Evolutionary conservation across 495 filamentous ascomycete species (phyloP).

Genomic region (Penicillium dipodomyicola): DNA sequence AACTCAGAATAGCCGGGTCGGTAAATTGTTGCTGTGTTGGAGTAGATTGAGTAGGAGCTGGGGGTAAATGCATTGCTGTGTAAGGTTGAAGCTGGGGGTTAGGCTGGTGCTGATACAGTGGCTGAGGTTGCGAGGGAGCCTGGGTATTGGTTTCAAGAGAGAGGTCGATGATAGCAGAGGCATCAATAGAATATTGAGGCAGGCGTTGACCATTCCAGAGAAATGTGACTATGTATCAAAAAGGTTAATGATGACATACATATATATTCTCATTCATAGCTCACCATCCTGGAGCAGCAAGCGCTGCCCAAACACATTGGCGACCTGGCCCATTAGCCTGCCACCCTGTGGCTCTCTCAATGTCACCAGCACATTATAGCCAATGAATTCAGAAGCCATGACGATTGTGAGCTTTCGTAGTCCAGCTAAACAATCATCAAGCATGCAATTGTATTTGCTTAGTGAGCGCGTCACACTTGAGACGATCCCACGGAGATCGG

Average conservation of each 20-base stretch:
- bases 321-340: conserved; percentile 70
- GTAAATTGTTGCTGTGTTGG: conserved; percentile 38
- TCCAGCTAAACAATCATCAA: conserved; percentile 14
- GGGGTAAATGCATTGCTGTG: neutral
- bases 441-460: neutral
- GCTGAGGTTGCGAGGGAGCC: conserved; percentile 26
- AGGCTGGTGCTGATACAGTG: conserved; percentile 17
- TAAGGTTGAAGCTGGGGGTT: neutral
- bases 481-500: neutral
- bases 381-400: conserved; percentile 73
- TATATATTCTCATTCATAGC: conserved; percentile 15
- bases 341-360: conserved; percentile 64
- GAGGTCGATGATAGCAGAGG: conserved; percentile 54
- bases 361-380: conserved; percentile 73
- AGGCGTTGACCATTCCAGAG: conserved; percentile 49
- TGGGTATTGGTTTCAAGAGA: conserved; percentile 45
- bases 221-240: conserved; percentile 40
- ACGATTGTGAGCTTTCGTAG: conserved; percentile 10
- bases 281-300: conserved; percentile 78
- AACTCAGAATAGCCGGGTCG: conserved; percentile 57
- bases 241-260: neutral
- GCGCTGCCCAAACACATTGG: conserved; percentile 66
- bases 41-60: conserved; percentile 13
- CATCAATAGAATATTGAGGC: conserved; percentile 52
- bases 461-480: neutral